These are phyloP conservation scores for Phalaenopsis hybrid DNA, from an alignment of 116 monocot genomes.

Conservation along the genomic window DNA sequence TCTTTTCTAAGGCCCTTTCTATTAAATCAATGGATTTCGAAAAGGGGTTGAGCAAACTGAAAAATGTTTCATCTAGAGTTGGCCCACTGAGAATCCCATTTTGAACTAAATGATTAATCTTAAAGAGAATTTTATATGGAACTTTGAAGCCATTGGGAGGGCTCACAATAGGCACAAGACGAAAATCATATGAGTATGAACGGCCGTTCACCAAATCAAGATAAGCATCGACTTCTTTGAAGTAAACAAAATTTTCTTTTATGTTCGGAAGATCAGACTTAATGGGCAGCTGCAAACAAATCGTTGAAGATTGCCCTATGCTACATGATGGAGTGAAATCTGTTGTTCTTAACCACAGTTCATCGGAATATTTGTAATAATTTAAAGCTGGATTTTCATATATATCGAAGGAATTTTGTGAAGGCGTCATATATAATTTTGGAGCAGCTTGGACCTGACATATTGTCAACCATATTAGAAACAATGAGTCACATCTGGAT, in stretches of 20 bases:
- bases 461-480: slow-evolving; percentile 2
- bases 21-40: slow-evolving; percentile 28
- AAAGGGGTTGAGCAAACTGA: slow-evolving; percentile 28
- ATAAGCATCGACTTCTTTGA: slow-evolving; percentile 25
- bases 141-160: slow-evolving; percentile 29
- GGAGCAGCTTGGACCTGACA: slow-evolving; percentile 69
- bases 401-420: slow-evolving; percentile 8
- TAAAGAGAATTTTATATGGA: slow-evolving; percentile 69
- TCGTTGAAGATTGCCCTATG: slow-evolving; percentile 71
- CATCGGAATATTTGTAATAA: slow-evolving; percentile 53
- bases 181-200: slow-evolving; percentile 47
- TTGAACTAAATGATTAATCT: slow-evolving; percentile 81
- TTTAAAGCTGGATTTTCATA: slow-evolving; percentile 30
- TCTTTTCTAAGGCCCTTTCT: slow-evolving; percentile 58
- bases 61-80: slow-evolving; percentile 57
- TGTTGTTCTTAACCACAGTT: slow-evolving; percentile 73
- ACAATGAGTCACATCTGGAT: background rate
- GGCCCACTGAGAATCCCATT: slow-evolving; percentile 77
- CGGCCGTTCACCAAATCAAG: slow-evolving; percentile 23
- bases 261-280: slow-evolving; percentile 45
- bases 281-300: slow-evolving; percentile 61
- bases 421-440: slow-evolving; percentile 36
- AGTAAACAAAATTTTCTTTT: slow-evolving; percentile 42
- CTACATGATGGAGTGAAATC: slow-evolving; percentile 61
- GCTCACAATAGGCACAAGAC: slow-evolving; percentile 70